These are phyloP conservation scores for Colletotrichum musicola DNA, from an alignment of 2,329 filamentous ascomycete species.

Conservation along the genomic window DNA sequence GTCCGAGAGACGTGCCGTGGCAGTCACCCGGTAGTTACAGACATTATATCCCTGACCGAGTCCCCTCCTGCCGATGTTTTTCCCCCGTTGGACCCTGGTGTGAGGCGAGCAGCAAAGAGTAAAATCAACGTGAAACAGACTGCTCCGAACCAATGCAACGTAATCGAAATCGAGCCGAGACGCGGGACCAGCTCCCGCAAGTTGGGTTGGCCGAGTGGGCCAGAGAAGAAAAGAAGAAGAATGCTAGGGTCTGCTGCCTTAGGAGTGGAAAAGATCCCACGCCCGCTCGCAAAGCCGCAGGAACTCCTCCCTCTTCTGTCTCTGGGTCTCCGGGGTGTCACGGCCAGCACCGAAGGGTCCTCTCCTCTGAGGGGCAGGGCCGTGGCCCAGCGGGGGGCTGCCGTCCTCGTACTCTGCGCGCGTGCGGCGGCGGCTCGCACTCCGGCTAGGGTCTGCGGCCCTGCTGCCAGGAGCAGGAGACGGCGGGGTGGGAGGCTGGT, in stretches of 20 bases:
- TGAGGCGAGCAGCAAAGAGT: constrained; percentile 20
- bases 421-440: constrained; percentile 78
- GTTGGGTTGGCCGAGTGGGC: constrained; percentile 6
- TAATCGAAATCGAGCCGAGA: constrained; percentile 24
- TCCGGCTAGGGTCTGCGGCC: constrained; percentile 65
- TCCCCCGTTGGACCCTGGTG: constrained; percentile 9
- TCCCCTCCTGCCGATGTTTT: constrained; percentile 15
- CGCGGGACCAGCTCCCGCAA: constrained; percentile 18
- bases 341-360: constrained; percentile 85
- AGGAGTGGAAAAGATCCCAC: constrained; percentile 98
- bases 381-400: constrained; percentile 85
- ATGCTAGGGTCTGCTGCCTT: constrained; percentile 45
- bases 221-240: constrained; percentile 36
- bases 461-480: constrained; percentile 74
- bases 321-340: constrained; percentile 85
- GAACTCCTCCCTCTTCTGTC: constrained; percentile 93
- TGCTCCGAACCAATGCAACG: constrained; percentile 26
- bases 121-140: constrained; percentile 24
- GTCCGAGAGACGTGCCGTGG: constrained; percentile 6
- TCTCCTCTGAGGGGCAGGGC: constrained; percentile 70
- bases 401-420: constrained; percentile 94
- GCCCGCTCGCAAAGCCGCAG: constrained; percentile 86
- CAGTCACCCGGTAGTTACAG: constrained; percentile 23
- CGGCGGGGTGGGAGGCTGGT: constrained; percentile 92
- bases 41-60: constrained; percentile 37